phyloP scores from a whole-genome alignment of 2,329 filamentous ascomycete genomes.

The Periconia macrospinosa region DNA sequence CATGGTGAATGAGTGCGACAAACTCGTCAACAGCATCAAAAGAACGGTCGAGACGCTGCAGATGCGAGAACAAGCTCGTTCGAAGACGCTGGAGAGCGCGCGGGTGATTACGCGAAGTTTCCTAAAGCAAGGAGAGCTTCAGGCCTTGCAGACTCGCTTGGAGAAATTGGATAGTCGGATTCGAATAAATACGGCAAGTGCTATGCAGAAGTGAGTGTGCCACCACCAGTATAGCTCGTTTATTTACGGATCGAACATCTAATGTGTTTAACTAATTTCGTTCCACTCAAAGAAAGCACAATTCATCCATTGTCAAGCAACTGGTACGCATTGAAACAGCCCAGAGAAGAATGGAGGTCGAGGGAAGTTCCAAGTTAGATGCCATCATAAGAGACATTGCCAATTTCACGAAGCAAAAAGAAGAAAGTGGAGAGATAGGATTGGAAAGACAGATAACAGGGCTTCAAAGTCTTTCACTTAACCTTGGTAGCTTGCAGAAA shows the following conservation, averaged over 20 bases:
- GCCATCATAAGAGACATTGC: slow-evolving; percentile 6
- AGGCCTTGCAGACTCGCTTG: background rate
- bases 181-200: background rate
- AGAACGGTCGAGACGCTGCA: background rate
- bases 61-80: background rate
- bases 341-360: slow-evolving; percentile 1
- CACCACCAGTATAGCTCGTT: no score
- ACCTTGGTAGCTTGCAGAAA: slow-evolving; percentile 8
- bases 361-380: slow-evolving; percentile 1
- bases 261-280: no score
- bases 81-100: slow-evolving; percentile 1
- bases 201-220: background rate
- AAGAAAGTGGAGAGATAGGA: background rate
- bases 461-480: slow-evolving; percentile 9
- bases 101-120: background rate
- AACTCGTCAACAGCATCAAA: background rate
- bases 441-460: slow-evolving; percentile 1
- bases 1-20: slow-evolving; percentile 5
- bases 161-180: background rate
- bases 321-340: slow-evolving; percentile 1
- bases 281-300: background rate
- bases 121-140: slow-evolving; percentile 4
- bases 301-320: slow-evolving; percentile 3
- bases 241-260: no score
- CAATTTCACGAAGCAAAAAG: background rate